Evolutionary conservation across 345 rosid genomes (phyloP).

Genomic region (Populus euphratica): DNA sequence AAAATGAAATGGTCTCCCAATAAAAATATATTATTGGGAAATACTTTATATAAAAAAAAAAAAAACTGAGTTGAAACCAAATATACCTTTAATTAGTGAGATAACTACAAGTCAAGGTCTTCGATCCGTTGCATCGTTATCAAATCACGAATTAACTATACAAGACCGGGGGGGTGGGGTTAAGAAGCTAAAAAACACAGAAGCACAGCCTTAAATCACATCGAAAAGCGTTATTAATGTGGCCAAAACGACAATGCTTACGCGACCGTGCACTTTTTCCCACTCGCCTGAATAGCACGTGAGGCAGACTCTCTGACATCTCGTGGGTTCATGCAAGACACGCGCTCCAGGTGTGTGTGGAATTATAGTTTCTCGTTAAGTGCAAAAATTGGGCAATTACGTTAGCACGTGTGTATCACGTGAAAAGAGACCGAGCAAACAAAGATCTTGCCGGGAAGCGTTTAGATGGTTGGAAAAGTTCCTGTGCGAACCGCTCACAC

Average conservation of each 20-base stretch:
- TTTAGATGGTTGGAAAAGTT: neutral
- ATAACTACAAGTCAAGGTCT: too few species aligned
- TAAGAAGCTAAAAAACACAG: neutral
- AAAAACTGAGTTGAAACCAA: too few species aligned
- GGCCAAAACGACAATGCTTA: constrained; percentile 2
- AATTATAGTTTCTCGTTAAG: neutral
- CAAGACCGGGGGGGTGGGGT: neutral
- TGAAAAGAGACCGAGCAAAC: constrained; percentile 12
- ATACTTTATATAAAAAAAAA: too few species aligned
- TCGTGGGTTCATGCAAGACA: neutral
- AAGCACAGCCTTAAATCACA: neutral
- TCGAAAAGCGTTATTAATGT: constrained; percentile 7
- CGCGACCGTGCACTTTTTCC: neutral
- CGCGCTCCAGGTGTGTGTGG: constrained; percentile 4
- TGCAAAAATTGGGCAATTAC: neutral
- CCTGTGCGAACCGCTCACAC: neutral
- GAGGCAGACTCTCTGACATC: neutral
- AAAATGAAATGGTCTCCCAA: too few species aligned
- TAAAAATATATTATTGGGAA: too few species aligned
- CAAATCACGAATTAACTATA: too few species aligned
- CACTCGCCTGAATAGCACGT: neutral
- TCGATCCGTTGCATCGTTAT: too few species aligned
- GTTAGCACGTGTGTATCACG: constrained; percentile 21
- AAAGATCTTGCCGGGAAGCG: constrained; percentile 22
- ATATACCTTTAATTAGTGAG: too few species aligned